Base-by-base conservation (phyloP, 352 stramenopile genomes). In the Thraustochytrium aureum region DNA sequence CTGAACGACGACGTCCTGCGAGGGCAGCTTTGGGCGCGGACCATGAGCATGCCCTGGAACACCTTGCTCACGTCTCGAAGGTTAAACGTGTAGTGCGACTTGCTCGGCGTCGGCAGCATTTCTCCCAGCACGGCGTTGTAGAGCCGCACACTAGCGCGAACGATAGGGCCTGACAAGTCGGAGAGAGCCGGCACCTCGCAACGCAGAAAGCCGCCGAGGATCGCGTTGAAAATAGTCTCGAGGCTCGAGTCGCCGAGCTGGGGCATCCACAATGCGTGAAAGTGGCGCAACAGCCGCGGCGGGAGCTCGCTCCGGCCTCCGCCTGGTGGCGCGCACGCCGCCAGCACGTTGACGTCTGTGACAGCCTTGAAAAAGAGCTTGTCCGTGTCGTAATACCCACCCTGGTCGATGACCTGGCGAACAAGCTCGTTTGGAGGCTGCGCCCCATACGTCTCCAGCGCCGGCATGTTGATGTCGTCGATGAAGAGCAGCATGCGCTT, bases 361-460 rank as follows among this genome's bases (percentile, higher is more conserved):
- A 96, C 87, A 43, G 91, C 87, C 79, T 97, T 97, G 74, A 96
- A 94, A 66, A 96, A 96, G 86, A 97, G 90, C 59, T 97, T 97
- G 5, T 89, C 84, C 12, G 89, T 94, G 81, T 97, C 92, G 84
- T 97, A 97, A 62, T 88, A 95, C 0, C 90, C 90, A 6, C 86
- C 87, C 69, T 96, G 90, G 67, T 97, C 92, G 22, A 97, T 90
- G 50, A 96, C 88, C 76, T 97, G 92, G 22, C 92, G 88, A 22
- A 97, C 76, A 7, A 97, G 85, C 62, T 96, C 91, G 64, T 96
- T 96, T 4, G 90, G 92, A 38, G 92, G 93, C 81, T 97, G 92
- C 0, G 92, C 92, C 12, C 93, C 93, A 84, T 97, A 97, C 59
- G 92, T 92, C 72, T 97, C 92, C 4, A 96, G 86, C 56, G 89